Conservation (phyloP, 495 filamentous ascomycete species). For the Xylaria flabelliformis region DNA sequence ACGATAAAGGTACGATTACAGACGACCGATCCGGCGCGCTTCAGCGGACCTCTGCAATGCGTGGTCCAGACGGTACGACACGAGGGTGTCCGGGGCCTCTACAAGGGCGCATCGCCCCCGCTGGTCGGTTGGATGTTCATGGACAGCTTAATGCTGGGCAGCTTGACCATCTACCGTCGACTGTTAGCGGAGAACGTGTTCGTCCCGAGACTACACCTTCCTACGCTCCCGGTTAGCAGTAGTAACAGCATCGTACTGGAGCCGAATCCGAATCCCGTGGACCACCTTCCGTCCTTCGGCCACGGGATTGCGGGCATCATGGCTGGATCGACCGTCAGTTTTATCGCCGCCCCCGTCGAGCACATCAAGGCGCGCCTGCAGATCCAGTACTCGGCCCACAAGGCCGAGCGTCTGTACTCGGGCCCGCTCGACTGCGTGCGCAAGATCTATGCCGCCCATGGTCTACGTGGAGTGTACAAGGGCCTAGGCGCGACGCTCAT, state of each 20-base stretch:
- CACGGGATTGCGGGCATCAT: constrained; percentile 87
- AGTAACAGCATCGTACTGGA: constrained; percentile 21
- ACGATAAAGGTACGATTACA: constrained; percentile 96
- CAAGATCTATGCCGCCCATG: constrained; percentile 73
- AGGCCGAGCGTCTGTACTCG: constrained; percentile 75
- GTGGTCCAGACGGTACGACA: constrained; percentile 78
- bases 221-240: constrained; percentile 39
- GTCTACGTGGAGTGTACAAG: constrained; percentile 80
- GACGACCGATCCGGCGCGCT: constrained; percentile 77
- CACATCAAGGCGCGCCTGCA: constrained; percentile 95
- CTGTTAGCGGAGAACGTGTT: constrained; percentile 81
- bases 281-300: constrained; percentile 74
- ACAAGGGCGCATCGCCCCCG: constrained; percentile 91
- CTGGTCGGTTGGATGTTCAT: constrained; percentile 98
- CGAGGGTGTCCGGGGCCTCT: constrained; percentile 79
- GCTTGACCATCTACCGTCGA: constrained; percentile 84
- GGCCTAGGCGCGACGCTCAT: constrained; percentile 84
- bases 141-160: constrained; percentile 95
- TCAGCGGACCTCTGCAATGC: constrained; percentile 87
- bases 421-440: constrained; percentile 83
- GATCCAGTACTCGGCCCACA: constrained; percentile 83
- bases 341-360: constrained; percentile 93
- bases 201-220: constrained; percentile 51
- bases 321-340: constrained; percentile 87
- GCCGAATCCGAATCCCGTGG: constrained; percentile 27